phyloP scores from a whole-genome alignment of 2,329 filamentous ascomycete species.

The Neurospora sp. region DNA sequence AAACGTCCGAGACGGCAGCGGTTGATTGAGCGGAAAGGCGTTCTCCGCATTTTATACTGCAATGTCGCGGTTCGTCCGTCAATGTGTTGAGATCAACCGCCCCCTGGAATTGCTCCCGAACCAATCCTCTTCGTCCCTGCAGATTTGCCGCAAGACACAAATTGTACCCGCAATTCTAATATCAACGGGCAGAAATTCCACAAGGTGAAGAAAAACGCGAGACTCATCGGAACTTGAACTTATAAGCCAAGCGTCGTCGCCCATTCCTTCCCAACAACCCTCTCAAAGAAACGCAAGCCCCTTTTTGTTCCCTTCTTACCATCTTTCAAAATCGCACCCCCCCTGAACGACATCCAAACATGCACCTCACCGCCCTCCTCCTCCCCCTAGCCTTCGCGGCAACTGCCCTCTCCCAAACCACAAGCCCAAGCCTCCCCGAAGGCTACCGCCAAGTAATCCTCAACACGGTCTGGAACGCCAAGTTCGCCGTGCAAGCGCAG shows the following conservation, averaged over 20 bases:
- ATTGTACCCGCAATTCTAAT: neutral
- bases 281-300: too few species aligned
- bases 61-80: too few species aligned
- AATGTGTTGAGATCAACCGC: neutral
- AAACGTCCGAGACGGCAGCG: too few species aligned
- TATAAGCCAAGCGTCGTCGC: neutral
- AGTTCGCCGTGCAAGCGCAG: constrained; percentile 30
- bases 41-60: too few species aligned
- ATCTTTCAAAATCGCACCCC: too few species aligned
- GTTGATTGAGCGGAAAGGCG: too few species aligned
- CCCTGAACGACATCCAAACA: neutral
- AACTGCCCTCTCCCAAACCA: constrained; percentile 24
- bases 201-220: too few species aligned
- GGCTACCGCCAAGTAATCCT: constrained; percentile 30
- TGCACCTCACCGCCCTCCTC: constrained; percentile 15
- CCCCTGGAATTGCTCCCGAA: neutral
- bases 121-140: neutral
- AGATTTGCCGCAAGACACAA: neutral
- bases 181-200: too few species aligned
- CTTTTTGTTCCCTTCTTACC: too few species aligned
- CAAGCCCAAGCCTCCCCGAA: constrained; percentile 18
- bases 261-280: too few species aligned
- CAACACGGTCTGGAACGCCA: constrained; percentile 28
- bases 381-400: constrained; percentile 24
- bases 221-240: too few species aligned